These are phyloP conservation scores for Tolypocladium capitatum DNA, from an alignment of 2,329 filamentous ascomycete genomes.

Conservation along the genomic window DNA sequence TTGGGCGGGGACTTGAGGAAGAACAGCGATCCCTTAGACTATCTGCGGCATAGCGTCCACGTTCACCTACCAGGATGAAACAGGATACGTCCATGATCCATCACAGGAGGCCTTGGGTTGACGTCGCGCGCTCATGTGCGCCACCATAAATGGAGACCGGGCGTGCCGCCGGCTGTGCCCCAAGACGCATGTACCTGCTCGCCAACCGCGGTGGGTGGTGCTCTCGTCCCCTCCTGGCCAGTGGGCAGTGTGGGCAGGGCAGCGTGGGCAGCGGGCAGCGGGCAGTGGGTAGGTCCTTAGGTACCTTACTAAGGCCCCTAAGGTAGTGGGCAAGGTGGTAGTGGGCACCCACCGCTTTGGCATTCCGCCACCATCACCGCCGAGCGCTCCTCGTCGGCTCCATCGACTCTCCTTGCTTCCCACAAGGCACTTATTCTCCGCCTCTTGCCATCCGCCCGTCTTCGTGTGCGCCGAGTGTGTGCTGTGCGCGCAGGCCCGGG, in stretches of 20 bases:
- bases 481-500: not conserved
- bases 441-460: not conserved
- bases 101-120: not conserved
- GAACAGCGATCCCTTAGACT: not conserved
- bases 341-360: not conserved
- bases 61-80: constrained; percentile 3
- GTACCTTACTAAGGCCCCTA: too few relatives aligned
- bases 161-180: not conserved
- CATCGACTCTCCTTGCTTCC: not conserved
- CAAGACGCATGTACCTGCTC: not conserved
- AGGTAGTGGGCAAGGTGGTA: too few relatives aligned
- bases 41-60: not conserved
- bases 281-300: too few relatives aligned
- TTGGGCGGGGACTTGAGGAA: not conserved
- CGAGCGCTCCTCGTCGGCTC: not conserved
- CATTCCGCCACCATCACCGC: not conserved
- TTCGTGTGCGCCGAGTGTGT: not conserved
- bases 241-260: too few relatives aligned
- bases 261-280: too few relatives aligned
- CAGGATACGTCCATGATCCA: not conserved
- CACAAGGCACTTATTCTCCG: not conserved
- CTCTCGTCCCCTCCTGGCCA: too few relatives aligned
- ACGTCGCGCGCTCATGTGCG: not conserved
- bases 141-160: not conserved
- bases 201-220: too few relatives aligned